Base-by-base conservation (phyloP, 1,284 basidiomycete genomes). In the Cerrena zonata region DNA sequence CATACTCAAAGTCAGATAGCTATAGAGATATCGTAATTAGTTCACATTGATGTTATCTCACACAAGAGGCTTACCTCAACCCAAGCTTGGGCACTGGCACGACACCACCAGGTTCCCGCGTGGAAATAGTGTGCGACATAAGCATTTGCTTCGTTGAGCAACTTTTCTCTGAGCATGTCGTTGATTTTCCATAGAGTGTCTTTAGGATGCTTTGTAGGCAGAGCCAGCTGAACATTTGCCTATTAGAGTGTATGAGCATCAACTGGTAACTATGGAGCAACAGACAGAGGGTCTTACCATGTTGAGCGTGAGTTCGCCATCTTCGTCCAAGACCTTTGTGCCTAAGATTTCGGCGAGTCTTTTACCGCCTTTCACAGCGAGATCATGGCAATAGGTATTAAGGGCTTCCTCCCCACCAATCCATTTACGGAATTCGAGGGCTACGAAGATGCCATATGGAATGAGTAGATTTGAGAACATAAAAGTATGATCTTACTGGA, bases 361-460 rank as follows among this genome's bases (percentile, higher is more conserved):
- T 52, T 77, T 75, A 0, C 89, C 91, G 18, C 91, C 93, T 48
- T 76, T 69, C 1, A 86, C 58, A 0, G 92, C 93, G 22, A 94
- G 76, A 5, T 74, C 64, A 60, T 85, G 85, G 59, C 82, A 90
- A 66, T 94, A 91, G 3, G 69, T 73, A 61, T 86, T 84, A 54
- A 94, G 92, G 50, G 77, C 77, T 15, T 77, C 70, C 68, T 95
- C 93, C 2, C 93, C 93, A 1, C 92, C 93, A 19, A 94, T 72
- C 78, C 82, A 86, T 46, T 80, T 62, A 23, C 92, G 78, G 70
- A 93, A 94, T 41, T 85, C 77, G 7, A 94, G 65, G 0, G 91
- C 91, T 80, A 65, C 2, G 45, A 43, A 47, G 45, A 54, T 39
- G 40, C 49, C 1, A 30, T 40, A 15, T 24, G 21, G 45, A 41